These are phyloP conservation scores for Fusarium bulbicola DNA, from an alignment of 2,329 filamentous ascomycete species.

Conservation along the genomic window DNA sequence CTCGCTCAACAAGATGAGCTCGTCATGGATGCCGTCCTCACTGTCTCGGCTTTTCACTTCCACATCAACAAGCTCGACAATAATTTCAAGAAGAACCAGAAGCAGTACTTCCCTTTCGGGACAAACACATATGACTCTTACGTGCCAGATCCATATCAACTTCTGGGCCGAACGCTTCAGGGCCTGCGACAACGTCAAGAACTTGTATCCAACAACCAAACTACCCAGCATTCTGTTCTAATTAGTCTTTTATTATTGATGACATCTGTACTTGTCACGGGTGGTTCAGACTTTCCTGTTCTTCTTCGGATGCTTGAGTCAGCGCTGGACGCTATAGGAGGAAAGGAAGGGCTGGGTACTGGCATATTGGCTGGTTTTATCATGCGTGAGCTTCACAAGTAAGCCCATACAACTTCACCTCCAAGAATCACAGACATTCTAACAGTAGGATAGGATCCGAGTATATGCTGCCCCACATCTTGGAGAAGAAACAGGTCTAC, in stretches of 20 bases:
- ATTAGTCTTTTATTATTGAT: slow-evolving; percentile 40
- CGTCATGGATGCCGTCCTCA: slow-evolving; percentile 35
- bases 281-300: slow-evolving; percentile 39
- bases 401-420: neutral
- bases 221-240: slow-evolving; percentile 29
- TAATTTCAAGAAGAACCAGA: neutral
- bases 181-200: slow-evolving; percentile 32
- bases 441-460: slow-evolving; percentile 14
- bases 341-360: slow-evolving; percentile 22
- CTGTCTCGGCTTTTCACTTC: slow-evolving; percentile 32
- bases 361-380: slow-evolving; percentile 35
- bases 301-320: slow-evolving; percentile 41
- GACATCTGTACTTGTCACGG: slow-evolving; percentile 39
- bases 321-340: slow-evolving; percentile 40
- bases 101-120: neutral
- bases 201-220: slow-evolving; percentile 6
- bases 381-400: slow-evolving; percentile 42
- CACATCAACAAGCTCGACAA: slow-evolving; percentile 10
- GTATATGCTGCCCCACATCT: slow-evolving; percentile 40
- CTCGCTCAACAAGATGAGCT: slow-evolving; percentile 32
- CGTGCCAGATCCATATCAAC: slow-evolving; percentile 17
- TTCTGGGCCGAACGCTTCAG: slow-evolving; percentile 25
- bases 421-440: fast-evolving
- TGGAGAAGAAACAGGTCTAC: slow-evolving; percentile 34
- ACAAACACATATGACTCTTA: neutral